Percentiles rank a stretch among this genome's conserved stretches.
Evolutionary conservation across 140 eudicot genomes (phyloP).

Genomic region (Senecio squalidus): DNA sequence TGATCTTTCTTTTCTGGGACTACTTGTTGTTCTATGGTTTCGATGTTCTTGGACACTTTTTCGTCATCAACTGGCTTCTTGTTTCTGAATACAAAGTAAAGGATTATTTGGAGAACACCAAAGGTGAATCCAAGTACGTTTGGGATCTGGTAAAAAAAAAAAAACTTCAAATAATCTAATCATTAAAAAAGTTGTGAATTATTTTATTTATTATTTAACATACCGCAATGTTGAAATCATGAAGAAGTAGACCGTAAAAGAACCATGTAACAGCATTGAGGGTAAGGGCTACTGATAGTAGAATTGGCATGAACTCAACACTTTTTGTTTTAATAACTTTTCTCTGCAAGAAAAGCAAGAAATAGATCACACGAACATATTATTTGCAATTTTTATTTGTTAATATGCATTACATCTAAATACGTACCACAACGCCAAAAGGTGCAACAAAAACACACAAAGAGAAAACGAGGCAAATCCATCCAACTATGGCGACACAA

Average conservation of each 20-base stretch:
- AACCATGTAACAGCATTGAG: slow-evolving; percentile 72
- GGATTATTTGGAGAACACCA: slow-evolving; percentile 53
- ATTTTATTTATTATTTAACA: slow-evolving; percentile 67
- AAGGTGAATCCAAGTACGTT: too few species aligned
- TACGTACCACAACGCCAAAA: slow-evolving; percentile 49
- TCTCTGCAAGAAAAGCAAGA: slow-evolving; percentile 30
- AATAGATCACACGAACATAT: too few species aligned
- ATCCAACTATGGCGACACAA: slow-evolving; percentile 41
- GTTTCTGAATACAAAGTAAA: slow-evolving; percentile 47
- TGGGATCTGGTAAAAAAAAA: slow-evolving; percentile 42
- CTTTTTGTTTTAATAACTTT: slow-evolving; percentile 63
- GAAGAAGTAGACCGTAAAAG: too few species aligned
- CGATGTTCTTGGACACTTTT: slow-evolving; percentile 20
- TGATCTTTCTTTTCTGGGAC: slow-evolving; percentile 31
- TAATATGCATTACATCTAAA: neutral
- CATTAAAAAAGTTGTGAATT: slow-evolving; percentile 40
- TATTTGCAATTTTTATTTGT: neutral
- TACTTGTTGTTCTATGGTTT: slow-evolving; percentile 18
- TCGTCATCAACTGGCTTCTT: slow-evolving; percentile 28
- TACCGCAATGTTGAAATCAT: too few species aligned
- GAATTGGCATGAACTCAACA: slow-evolving; percentile 65
- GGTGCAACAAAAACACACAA: slow-evolving; percentile 67
- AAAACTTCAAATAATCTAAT: slow-evolving; percentile 39
- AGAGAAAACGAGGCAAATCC: too few species aligned
- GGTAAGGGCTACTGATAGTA: too few species aligned